A percentile compares a stretch with the other conserved stretches of the same genome.
Evolutionary conservation across 768 basidiomycete species (phyloP).

Genomic region (Kwoniella sp.): DNA sequence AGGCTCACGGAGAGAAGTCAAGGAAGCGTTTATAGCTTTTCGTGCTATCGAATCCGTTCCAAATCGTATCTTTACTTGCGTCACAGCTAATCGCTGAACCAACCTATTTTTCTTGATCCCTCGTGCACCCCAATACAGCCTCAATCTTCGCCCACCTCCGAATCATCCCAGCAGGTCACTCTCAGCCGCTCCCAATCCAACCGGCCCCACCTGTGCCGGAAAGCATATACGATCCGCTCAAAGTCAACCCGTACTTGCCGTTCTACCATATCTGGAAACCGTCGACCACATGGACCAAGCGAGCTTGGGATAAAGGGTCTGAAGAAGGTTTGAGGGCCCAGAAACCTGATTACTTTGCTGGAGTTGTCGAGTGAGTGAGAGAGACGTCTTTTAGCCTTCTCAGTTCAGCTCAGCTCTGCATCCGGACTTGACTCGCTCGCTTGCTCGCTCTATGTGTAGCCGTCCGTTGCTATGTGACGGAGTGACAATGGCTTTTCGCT

Average conservation of each 20-base stretch:
- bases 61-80: too few relatives aligned
- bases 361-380: constrained; percentile 78
- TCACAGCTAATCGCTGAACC: too few relatives aligned
- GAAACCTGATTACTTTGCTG: constrained; percentile 80
- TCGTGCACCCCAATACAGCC: constrained; percentile 58
- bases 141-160: constrained; percentile 71
- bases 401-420: too few relatives aligned
- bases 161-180: constrained; percentile 71
- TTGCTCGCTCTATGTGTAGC: too few relatives aligned
- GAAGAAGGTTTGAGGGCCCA: constrained; percentile 72
- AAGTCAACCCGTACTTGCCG: constrained; percentile 66
- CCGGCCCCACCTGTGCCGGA: constrained; percentile 17
- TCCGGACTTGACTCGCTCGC: too few relatives aligned
- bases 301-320: constrained; percentile 56
- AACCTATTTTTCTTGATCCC: neutral
- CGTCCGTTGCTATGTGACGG: too few relatives aligned
- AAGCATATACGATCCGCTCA: constrained; percentile 30
- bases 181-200: constrained; percentile 58
- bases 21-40: too few relatives aligned
- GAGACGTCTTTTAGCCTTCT: neutral
- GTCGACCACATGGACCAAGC: constrained; percentile 65
- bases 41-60: too few relatives aligned
- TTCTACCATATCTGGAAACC: constrained; percentile 95
- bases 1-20: too few relatives aligned
- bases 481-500: too few relatives aligned